Evolutionary conservation across 352 stramenopile genomes (phyloP), one percentile per base, ranked within the genome.

Genomic region (Blastocystis hominis): DNA sequence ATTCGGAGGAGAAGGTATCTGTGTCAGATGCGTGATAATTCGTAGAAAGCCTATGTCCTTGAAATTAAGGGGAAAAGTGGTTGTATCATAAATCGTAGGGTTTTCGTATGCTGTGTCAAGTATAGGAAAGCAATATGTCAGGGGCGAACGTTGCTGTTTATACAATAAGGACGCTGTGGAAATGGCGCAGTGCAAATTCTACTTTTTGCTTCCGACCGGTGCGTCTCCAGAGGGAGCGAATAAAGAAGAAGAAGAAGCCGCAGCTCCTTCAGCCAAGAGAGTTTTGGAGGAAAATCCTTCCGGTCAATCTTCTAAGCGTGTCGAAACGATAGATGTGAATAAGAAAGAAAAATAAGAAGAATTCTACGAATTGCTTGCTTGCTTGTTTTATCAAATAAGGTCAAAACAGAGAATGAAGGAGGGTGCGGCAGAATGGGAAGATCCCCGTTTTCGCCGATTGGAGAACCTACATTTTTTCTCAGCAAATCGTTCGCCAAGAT

Each of bases 1-100:
- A 84, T n/a, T 84, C 72, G 0, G 30, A 84, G 30, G 72, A 84
- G 54, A 63, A 84, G n/a, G 72, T 84, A 44, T 69, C 7, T 30
- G 15, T 46, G 15, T 40, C 62, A 2, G 24, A 1, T 17, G 66
- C 68, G 34, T 20, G 6, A 40, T 66, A 34, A 84, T 40, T 1
- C 15, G 24, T 84, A 84, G 72, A 84, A 84, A 53, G 46, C 72
- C 1, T 84, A 84, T 84, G 50, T 84, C 20, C 13, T 84, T 17
- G 47, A 84, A 47, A 53, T 84, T 0, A 66, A 68, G 40, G 72
- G 72, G 30, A 84, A 84, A 40, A 50, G 62, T 20, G 72, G 72
- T 17, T 59, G 44, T 36, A 46, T 24, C 24, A 53, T 84, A 44
- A 84, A 84, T 30, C 66, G 72, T 84, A 34, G 5, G n/a, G 10